A percentile compares a stretch with the other conserved stretches of the same genome.
phyloP scores from a whole-genome alignment of 1,139 yeast species.

The Kluyveromyces sp. region DNA sequence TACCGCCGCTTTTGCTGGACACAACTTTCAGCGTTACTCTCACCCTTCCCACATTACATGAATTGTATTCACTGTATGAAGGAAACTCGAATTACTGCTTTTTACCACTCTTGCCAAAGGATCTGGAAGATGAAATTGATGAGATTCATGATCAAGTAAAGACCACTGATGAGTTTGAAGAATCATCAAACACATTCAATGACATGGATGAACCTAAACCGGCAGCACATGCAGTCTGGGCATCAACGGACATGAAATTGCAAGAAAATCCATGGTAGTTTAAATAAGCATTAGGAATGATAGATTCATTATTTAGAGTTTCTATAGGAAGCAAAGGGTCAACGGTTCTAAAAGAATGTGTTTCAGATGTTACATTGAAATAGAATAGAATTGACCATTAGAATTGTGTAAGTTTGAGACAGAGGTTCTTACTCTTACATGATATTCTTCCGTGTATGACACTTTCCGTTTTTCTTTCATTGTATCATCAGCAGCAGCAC shows the following conservation, averaged over 20 bases:
- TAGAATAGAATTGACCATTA: constrained; percentile 35
- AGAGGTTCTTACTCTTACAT: constrained; percentile 40
- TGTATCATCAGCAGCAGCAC: constrained; percentile 13
- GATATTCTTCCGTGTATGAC: constrained; percentile 29
- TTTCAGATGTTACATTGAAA: constrained; percentile 25
- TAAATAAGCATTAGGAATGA: neutral
- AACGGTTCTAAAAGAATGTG: neutral
- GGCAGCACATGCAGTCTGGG: constrained; percentile 6
- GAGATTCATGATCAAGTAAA: constrained; percentile 44
- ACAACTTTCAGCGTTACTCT: constrained; percentile 29
- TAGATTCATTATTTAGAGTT: neutral
- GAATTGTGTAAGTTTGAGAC: constrained; percentile 40
- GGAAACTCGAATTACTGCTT: constrained; percentile 39
- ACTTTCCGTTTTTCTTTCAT: constrained; percentile 8
- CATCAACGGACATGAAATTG: constrained; percentile 4
- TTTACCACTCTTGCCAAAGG: constrained; percentile 59
- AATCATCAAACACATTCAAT: neutral
- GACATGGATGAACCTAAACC: constrained; percentile 7
- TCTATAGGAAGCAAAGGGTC: neutral
- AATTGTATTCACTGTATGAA: constrained; percentile 55
- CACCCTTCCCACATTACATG: constrained; percentile 52
- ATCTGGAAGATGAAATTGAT: constrained; percentile 55
- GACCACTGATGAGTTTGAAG: constrained; percentile 6
- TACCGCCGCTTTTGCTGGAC: constrained; percentile 16
- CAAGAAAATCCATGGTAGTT: constrained; percentile 7